A percentile compares a stretch with the other conserved stretches of the same genome.
phyloP scores from a whole-genome alignment of 768 basidiomycete genomes.

The Tylopilus subfusipes region DNA sequence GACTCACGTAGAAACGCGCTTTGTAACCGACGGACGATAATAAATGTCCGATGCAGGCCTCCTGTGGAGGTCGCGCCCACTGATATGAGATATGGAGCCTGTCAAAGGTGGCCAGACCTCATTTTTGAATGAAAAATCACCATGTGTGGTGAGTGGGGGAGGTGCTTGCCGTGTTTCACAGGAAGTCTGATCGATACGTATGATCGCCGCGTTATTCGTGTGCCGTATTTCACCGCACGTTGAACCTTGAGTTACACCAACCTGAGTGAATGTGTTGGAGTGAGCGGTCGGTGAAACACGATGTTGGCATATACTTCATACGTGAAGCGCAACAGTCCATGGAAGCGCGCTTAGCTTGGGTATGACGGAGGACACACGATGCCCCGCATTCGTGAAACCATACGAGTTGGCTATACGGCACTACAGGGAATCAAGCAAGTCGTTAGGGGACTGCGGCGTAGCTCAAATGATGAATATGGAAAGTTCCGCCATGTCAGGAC shows the following conservation, averaged over 20 bases:
- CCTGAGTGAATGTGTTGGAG: constrained; percentile 1
- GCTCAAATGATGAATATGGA: not conserved
- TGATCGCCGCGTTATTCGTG: constrained; percentile 22
- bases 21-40: constrained; percentile 6
- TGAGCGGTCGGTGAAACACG: not conserved
- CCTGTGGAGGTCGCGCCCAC: constrained; percentile 4
- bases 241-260: constrained; percentile 15
- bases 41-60: constrained; percentile 3
- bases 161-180: constrained; percentile 11
- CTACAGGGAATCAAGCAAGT: not conserved
- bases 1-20: constrained; percentile 11
- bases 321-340: not conserved
- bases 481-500: constrained; percentile 11
- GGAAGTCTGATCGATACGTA: constrained; percentile 16
- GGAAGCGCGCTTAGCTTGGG: not conserved
- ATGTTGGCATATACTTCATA: not conserved
- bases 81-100: constrained; percentile 16
- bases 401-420: not conserved
- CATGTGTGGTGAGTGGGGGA: constrained; percentile 12
- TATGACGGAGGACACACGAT: not conserved
- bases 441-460: not conserved
- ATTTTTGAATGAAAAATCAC: constrained; percentile 26
- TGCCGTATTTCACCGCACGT: constrained; percentile 12
- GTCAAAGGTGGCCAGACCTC: constrained; percentile 10
- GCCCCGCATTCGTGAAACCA: not conserved